Conservation (phyloP, 176 grass and related monocot species). For the maize (Zea mays) region DNA sequence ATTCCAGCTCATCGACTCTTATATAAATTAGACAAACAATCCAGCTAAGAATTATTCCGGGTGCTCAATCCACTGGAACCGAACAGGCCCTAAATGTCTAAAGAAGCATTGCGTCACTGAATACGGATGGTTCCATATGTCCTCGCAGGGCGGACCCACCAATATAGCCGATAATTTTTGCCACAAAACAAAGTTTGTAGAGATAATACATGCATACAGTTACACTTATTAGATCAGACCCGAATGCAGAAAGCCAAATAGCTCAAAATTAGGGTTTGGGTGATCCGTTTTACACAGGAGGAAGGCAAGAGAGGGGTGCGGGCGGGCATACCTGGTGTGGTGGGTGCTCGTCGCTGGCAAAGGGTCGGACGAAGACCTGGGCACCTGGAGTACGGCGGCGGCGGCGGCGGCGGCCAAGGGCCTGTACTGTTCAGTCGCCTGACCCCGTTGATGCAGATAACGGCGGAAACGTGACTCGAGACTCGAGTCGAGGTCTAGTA, state of each 20-base stretch:
- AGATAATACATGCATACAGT: background rate
- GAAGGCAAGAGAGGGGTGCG: background rate
- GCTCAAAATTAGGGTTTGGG: background rate
- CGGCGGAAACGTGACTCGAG: background rate
- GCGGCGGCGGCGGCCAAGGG: background rate
- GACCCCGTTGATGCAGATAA: background rate
- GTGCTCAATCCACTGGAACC: too few relatives aligned
- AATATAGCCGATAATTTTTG: background rate
- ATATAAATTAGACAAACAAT: too few relatives aligned
- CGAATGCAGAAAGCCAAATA: background rate
- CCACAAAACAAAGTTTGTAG: background rate
- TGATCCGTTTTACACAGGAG: background rate
- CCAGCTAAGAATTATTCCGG: too few relatives aligned
- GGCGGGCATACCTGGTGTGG: background rate
- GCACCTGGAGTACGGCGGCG: background rate
- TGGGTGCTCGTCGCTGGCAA: background rate
- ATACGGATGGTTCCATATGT: background rate
- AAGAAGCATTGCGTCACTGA: background rate
- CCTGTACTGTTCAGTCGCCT: background rate
- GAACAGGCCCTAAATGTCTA: too few relatives aligned
- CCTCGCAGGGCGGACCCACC: background rate
- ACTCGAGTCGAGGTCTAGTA: too few relatives aligned
- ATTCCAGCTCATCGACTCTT: too few relatives aligned
- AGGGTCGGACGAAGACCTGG: background rate
- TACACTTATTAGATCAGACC: background rate